Evolutionary conservation across 2,329 filamentous ascomycete genomes (phyloP).

Genomic region (Teratosphaeria epicoccoides): DNA sequence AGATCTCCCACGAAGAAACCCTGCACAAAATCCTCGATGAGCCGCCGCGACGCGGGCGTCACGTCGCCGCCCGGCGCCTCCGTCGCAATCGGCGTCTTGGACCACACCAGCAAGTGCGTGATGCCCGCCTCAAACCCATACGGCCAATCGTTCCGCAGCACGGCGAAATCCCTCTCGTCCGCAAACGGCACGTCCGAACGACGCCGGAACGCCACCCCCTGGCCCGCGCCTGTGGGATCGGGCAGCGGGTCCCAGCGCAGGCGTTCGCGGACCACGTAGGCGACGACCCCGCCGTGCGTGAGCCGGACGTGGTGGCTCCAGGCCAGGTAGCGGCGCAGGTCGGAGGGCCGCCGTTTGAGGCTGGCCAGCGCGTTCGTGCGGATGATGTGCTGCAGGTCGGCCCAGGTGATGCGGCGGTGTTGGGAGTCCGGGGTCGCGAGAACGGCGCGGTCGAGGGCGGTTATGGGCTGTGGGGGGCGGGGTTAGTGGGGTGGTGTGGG

Average conservation of each 20-base stretch:
- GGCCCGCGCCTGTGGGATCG: slow-evolving; percentile 4
- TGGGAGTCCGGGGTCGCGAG: slow-evolving; percentile 43
- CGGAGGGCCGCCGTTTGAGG: slow-evolving; percentile 49
- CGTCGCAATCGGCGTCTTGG: slow-evolving; percentile 40
- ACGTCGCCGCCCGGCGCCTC: slow-evolving; percentile 39
- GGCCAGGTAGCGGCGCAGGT: slow-evolving; percentile 48
- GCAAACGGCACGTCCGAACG: slow-evolving; percentile 43
- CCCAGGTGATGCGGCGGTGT: slow-evolving; percentile 42
- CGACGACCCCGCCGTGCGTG: slow-evolving; percentile 46
- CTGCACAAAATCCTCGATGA: slow-evolving; percentile 42
- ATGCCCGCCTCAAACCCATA: slow-evolving; percentile 48
- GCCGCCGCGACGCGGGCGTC: slow-evolving; percentile 36
- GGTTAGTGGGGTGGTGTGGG: not conserved
- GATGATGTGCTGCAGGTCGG: slow-evolving; percentile 42
- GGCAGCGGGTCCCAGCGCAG: slow-evolving; percentile 40
- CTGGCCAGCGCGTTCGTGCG: slow-evolving; percentile 44
- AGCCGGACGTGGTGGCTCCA: slow-evolving; percentile 47
- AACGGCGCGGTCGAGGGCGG: slow-evolving; percentile 38
- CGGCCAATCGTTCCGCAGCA: slow-evolving; percentile 54
- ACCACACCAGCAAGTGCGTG: slow-evolving; percentile 48
- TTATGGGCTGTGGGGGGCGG: slow-evolving; percentile 34
- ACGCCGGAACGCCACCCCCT: slow-evolving; percentile 29
- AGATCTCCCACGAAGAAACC: slow-evolving; percentile 39
- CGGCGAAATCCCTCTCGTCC: slow-evolving; percentile 43
- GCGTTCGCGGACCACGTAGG: slow-evolving; percentile 46